Base-by-base conservation (phyloP, 306 rosid genomes). In the Phaseolus lunatus region DNA sequence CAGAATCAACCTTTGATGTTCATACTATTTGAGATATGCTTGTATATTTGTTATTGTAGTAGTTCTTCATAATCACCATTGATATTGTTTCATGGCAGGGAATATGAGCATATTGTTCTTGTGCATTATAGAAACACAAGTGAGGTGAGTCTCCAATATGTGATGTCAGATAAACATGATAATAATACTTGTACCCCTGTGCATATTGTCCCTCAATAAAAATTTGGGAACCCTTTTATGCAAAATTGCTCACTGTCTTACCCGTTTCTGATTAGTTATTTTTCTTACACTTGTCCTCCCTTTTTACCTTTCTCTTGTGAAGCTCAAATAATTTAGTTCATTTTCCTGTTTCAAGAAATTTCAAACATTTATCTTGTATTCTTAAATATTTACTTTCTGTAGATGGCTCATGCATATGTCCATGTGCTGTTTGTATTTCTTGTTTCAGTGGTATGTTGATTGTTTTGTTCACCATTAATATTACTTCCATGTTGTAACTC, bases 81-180 rank as follows among this genome's bases (percentile, higher is more conserved):
- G 43, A 65, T 85, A 44, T 76, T 70, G 70, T 72, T 85, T 83
- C 78, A 50, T 88, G 67, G 62, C 93, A 94, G 98, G 88, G 85
- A 83, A 57, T 85, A 45, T 71, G 97, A 92, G 43, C 94, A 94
- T 85, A 87, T 94, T 78, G 97, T 94, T 85, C 98, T 94, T 58
- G 96, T 94, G 35, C 98, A 88, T 81, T 90, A 94, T 76, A 86
- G 97, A 83, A 89, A 92, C 71, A 92, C 86, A 64, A 83, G 78
- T 19, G 94, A 90, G 96, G 98, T 91, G 76, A 87, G 89, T 84
- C 84, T 77, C 56, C 44, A 31, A 19, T 56, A 52, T 53, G 49
- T 70, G 58, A 70, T 48, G 58, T n/a, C 63, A 56, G 79, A 72
- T 29, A 43, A 66, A 43, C 68, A 44, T 71, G 41, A 12, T 48